A percentile compares a stretch with the other conserved stretches of the same genome.
Conservation (phyloP, 2,329 filamentous ascomycete species). For the Stagonosporopsis chrysanthemi region DNA sequence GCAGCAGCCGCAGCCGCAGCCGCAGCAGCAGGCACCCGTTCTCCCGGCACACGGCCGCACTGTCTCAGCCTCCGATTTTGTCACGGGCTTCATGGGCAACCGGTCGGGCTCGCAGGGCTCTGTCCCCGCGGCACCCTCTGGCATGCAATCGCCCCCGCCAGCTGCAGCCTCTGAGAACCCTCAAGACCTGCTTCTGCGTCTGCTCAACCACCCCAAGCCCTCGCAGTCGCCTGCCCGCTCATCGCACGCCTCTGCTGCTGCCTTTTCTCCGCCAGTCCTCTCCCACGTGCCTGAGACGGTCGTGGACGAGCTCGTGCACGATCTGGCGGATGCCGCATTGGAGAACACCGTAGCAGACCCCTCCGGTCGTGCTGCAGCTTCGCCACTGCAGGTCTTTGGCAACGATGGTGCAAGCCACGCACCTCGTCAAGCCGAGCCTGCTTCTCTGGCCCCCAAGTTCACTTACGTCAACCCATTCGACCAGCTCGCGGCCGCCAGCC, state of each 20-base stretch:
- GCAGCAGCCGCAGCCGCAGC: constrained; percentile 30
- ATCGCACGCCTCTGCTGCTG: constrained; percentile 35
- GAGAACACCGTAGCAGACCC: constrained; percentile 43
- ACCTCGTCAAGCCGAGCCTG: constrained; percentile 43
- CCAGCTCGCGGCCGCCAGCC: constrained; percentile 70
- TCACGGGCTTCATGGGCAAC: constrained; percentile 63
- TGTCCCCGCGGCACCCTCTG: constrained; percentile 37
- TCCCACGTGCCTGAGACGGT: constrained; percentile 52
- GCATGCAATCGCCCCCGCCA: constrained; percentile 38
- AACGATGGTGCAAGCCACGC: constrained; percentile 52
- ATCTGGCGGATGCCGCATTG: constrained; percentile 54
- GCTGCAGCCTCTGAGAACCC: constrained; percentile 65
- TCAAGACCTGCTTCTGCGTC: constrained; percentile 83
- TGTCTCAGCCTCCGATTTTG: constrained; percentile 64
- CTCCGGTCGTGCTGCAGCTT: constrained; percentile 30
- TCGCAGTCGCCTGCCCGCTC: constrained; percentile 42
- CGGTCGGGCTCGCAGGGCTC: constrained; percentile 47
- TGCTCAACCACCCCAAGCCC: constrained; percentile 77
- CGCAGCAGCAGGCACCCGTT: constrained; percentile 19
- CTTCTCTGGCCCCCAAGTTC: constrained; percentile 59
- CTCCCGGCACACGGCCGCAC: constrained; percentile 43
- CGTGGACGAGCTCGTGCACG: constrained; percentile 55
- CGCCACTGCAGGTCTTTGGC: constrained; percentile 47
- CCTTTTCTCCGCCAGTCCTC: constrained; percentile 39
- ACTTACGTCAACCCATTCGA: constrained; percentile 78